A percentile compares a stretch with the other conserved stretches of the same genome.
Conservation (phyloP, 768 basidiomycete species). For the Boletus speciosus region DNA sequence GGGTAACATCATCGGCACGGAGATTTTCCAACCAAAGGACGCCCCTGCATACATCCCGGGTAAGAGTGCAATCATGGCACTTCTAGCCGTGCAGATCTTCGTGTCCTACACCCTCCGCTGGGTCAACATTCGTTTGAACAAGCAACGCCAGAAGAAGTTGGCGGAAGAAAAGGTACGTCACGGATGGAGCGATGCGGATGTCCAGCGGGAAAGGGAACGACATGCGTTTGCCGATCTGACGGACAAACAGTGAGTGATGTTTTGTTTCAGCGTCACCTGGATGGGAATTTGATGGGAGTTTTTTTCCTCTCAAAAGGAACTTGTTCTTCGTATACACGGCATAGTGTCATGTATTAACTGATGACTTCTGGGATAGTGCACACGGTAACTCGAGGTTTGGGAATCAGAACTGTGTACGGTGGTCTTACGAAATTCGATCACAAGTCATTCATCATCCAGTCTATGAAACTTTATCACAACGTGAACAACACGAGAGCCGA, state of each 20-base stretch:
- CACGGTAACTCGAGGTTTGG: not conserved
- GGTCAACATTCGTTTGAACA: conserved; percentile 54
- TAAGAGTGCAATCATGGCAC: conserved; percentile 61
- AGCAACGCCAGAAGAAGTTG: conserved; percentile 40
- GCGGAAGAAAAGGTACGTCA: conserved; percentile 41
- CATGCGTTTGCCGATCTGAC: conserved; percentile 63
- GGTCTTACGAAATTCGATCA: conserved; percentile 1
- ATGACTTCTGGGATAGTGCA: not conserved
- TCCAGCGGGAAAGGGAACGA: conserved; percentile 54
- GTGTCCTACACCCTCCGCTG: conserved; percentile 48
- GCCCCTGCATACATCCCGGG: conserved; percentile 63
- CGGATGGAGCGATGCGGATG: conserved; percentile 58
- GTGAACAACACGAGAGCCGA: not conserved
- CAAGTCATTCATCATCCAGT: not conserved
- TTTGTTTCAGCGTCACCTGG: not conserved
- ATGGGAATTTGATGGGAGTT: conserved; percentile 1
- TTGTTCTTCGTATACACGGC: conserved; percentile 57
- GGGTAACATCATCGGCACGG: conserved; percentile 61
- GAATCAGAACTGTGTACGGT: conserved; percentile 1
- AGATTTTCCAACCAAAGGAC: conserved; percentile 61
- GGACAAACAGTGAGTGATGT: conserved; percentile 51
- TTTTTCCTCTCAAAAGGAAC: conserved; percentile 40
- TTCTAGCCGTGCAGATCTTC: conserved; percentile 50
- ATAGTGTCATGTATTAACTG: conserved; percentile 21
- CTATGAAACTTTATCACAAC: conserved; percentile 16